Evolutionary conservation across 495 filamentous ascomycete species (phyloP).

Genomic region (Parachaetomium inaequale): DNA sequence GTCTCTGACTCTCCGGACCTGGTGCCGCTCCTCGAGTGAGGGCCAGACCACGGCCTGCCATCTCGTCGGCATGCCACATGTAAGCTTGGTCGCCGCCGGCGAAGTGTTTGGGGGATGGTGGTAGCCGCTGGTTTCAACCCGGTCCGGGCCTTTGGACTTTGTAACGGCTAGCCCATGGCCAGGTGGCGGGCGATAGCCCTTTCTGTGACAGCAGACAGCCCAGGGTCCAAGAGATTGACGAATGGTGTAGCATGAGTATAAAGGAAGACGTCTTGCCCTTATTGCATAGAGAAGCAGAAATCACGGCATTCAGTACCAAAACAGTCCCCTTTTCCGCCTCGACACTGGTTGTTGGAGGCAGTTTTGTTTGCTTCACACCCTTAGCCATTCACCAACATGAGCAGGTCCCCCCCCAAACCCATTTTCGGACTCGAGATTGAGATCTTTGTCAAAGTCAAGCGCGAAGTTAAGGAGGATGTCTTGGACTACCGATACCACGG

Average conservation of each 20-base stretch:
- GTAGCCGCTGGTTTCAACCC: neutral
- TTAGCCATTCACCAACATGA: neutral
- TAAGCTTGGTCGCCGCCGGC: neutral
- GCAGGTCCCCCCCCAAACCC: neutral
- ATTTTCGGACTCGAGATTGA: neutral
- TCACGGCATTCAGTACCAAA: neutral
- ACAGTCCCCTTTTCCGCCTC: neutral
- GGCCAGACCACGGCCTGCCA: too few relatives aligned
- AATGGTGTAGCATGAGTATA: neutral
- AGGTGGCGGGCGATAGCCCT: neutral
- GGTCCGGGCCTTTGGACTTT: neutral
- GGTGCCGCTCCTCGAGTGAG: too few relatives aligned
- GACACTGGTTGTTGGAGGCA: too few relatives aligned
- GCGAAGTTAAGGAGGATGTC: neutral
- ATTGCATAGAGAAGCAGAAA: neutral
- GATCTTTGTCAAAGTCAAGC: slow-evolving; percentile 3
- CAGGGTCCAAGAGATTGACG: neutral
- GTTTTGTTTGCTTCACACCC: neutral
- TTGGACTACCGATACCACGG: neutral
- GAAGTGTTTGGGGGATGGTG: neutral
- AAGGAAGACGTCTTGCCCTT: neutral
- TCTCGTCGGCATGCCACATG: neutral
- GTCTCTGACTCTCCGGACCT: too few relatives aligned
- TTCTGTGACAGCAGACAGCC: neutral
- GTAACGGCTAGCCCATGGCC: neutral